Evolutionary conservation across 148 eudicot genomes (phyloP).

Genomic region (Polygonum maritimum): DNA sequence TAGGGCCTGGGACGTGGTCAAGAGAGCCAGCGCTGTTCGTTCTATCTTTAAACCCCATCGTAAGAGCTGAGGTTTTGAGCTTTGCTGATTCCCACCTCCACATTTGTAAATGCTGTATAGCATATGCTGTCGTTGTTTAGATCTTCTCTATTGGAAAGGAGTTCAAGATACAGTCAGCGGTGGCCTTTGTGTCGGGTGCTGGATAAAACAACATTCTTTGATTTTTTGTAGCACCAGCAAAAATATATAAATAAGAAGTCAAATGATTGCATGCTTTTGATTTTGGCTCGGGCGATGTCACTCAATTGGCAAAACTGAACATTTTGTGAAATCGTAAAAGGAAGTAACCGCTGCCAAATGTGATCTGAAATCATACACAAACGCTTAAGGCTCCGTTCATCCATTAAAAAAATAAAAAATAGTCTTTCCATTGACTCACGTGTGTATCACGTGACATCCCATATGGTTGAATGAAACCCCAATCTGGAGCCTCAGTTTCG

Average conservation of each 20-base stretch:
- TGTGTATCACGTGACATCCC: too few relatives aligned
- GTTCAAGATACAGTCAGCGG: neutral
- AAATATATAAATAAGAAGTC: neutral
- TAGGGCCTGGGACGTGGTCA: constrained; percentile 89
- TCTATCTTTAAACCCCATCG: constrained; percentile 28
- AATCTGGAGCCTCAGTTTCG: too few relatives aligned
- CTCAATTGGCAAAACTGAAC: too few relatives aligned
- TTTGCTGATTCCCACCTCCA: neutral
- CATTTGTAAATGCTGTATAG: neutral
- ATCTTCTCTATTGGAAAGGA: neutral
- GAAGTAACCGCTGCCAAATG: too few relatives aligned
- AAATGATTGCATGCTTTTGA: too few relatives aligned
- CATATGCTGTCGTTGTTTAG: neutral
- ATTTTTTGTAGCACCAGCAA: neutral
- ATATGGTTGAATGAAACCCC: too few relatives aligned
- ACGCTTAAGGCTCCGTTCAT: too few relatives aligned
- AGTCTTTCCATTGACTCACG: too few relatives aligned
- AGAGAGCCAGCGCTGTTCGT: constrained; percentile 65
- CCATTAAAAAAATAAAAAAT: too few relatives aligned
- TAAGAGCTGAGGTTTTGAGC: neutral
- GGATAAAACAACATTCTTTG: neutral
- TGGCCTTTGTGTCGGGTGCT: neutral
- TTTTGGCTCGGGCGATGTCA: too few relatives aligned
- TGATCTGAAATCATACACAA: too few relatives aligned
- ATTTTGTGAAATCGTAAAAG: too few relatives aligned